Conservation (phyloP, 2,329 filamentous ascomycete species). For the Aspergillus novofumigatus region DNA sequence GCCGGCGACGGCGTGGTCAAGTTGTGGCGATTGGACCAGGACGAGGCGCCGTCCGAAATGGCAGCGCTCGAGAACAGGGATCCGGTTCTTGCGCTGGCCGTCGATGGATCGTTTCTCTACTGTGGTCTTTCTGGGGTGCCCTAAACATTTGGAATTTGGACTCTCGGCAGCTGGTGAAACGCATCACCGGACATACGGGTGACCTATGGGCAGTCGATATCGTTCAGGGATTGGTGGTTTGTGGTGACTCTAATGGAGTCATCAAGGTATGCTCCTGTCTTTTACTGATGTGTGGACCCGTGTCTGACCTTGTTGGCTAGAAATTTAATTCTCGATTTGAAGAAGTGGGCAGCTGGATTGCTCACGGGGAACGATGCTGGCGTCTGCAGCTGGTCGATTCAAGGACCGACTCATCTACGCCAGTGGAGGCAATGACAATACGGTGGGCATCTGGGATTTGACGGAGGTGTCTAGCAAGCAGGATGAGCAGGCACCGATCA, state of each 20-base stretch:
- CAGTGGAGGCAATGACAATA: conserved; percentile 89
- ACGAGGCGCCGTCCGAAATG: conserved; percentile 61
- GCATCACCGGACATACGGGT: conserved; percentile 73
- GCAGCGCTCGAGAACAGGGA: conserved; percentile 63
- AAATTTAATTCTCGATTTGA: conserved; percentile 81
- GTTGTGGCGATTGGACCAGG: conserved; percentile 72
- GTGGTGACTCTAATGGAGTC: conserved; percentile 82
- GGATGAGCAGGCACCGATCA: conserved; percentile 47
- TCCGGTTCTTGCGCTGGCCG: conserved; percentile 69
- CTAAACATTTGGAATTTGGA: conserved; percentile 97
- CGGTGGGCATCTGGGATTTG: conserved; percentile 83
- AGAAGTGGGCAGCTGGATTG: conserved; percentile 71
- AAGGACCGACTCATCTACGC: conserved; percentile 78
- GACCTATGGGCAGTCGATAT: conserved; percentile 86
- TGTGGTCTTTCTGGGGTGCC: conserved; percentile 82
- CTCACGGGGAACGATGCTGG: conserved; percentile 84
- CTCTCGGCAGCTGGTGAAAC: conserved; percentile 82
- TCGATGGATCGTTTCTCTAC: conserved; percentile 90
- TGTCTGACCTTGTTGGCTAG: conserved; percentile 32
- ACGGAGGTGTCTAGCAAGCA: conserved; percentile 50
- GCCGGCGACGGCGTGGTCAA: conserved; percentile 93
- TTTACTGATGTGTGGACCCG: neutral
- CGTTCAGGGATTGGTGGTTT: conserved; percentile 79
- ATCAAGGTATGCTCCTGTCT: conserved; percentile 62
- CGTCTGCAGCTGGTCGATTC: conserved; percentile 70